Base-by-base conservation (phyloP, 2,329 filamentous ascomycete species). In the Alternaria triticimaculans region DNA sequence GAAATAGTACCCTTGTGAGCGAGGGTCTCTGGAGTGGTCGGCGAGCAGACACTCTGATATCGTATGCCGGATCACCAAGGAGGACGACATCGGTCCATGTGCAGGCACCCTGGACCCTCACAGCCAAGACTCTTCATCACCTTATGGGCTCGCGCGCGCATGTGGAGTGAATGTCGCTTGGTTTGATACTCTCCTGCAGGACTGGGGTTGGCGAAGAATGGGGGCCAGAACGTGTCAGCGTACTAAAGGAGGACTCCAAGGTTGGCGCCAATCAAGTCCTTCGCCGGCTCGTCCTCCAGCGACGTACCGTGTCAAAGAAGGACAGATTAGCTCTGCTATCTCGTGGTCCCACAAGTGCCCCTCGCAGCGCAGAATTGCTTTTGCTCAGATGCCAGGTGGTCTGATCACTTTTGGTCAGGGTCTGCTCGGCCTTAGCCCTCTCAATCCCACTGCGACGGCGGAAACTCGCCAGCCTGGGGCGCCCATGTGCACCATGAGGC, bases 121-220 rank as follows among this genome's bases (percentile, higher is more conserved):
- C 41, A 49, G 21, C 45, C 58, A 55, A 60, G 60, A 48, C 28
- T 55, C 53, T 41, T 63, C 53, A 44, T 49, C 51, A 57, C 33
- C 45, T 56, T 44, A 33, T 55, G 59, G 57, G 33, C 53, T 60
- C 44, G 63, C 54, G 58, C 46, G 62, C 49, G 61, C 59, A 65
- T 55, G 49, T 28, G 37, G 44, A 54, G 33, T 45, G 37, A 45
- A 43, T 48, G 45, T 55, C 53, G 33, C 51, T 50, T 49, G 23
- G 46, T 49, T 54, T 41, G 44, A 49, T 50, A 44, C 33, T 50
- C 50, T 60, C 56, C 49, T 53, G 57, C 56, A 54, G 48, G 64
- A 70, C 71, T 60, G 51, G 71, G 69, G 66, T 72, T 70, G 65
- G 69, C 69, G 71, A 72, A 30, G 28, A 28, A 58, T 62, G 57